Evolutionary conservation across 2,329 filamentous ascomycete species (phyloP).

Genomic region (Thermothelomyces thermophilus): DNA sequence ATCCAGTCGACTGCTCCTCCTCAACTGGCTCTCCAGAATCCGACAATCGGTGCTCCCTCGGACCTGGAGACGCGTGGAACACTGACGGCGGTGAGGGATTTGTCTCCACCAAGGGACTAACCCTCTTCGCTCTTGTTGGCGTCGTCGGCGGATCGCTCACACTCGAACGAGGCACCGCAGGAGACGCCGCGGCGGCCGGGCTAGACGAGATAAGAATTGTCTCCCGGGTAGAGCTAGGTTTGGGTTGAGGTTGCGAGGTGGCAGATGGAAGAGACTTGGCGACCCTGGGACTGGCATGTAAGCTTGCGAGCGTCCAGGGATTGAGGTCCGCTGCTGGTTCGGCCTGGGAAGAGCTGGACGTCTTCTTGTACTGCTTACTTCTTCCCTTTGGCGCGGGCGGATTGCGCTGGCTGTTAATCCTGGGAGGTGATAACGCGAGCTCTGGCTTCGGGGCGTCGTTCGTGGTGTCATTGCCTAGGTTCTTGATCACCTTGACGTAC

Average conservation of each 20-base stretch:
- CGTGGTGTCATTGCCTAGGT: conserved; percentile 5
- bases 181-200: conserved; percentile 17
- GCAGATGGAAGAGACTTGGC: conserved; percentile 13
- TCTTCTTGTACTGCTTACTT: conserved; percentile 28
- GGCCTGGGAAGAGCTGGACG: conserved; percentile 10
- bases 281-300: conserved; percentile 30
- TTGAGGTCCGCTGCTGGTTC: conserved; percentile 28
- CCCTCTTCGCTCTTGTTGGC: conserved; percentile 1
- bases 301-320: conserved; percentile 37
- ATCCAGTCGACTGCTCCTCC: conserved; percentile 26
- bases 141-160: background rate
- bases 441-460: conserved; percentile 4
- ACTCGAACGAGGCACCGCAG: conserved; percentile 1
- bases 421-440: conserved; percentile 1
- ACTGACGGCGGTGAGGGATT: background rate
- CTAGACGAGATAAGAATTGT: conserved; percentile 28
- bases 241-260: conserved; percentile 1
- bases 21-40: conserved; percentile 34
- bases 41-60: background rate
- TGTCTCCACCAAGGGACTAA: background rate
- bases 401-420: background rate
- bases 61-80: background rate
- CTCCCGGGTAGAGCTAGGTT: conserved; percentile 8
- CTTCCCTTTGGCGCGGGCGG: conserved; percentile 8
- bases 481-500: conserved; percentile 35